Conservation (phyloP, 306 rosid genomes). For the Ochetophila trinervis region DNA sequence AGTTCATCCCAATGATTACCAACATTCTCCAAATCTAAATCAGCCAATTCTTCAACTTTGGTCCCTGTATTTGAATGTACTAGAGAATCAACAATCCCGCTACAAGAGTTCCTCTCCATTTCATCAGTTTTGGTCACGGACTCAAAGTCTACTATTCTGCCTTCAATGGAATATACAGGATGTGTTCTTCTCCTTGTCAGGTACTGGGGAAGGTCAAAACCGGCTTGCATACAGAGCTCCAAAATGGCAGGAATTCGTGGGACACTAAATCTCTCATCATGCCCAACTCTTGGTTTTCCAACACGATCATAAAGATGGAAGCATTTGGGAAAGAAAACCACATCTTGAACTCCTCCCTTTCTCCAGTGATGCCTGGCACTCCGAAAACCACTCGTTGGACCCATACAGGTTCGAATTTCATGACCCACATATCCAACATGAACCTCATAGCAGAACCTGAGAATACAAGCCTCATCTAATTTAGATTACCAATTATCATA, state of each 20-base stretch:
- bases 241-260: conserved; percentile 71
- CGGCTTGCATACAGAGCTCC: conserved; percentile 89
- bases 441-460: conserved; percentile 65
- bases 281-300: conserved; percentile 78
- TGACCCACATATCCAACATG: conserved; percentile 75
- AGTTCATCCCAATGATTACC: conserved; percentile 28
- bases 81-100: conserved; percentile 11
- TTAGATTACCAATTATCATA: background rate
- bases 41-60: conserved; percentile 24
- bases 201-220: conserved; percentile 53
- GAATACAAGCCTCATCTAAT: background rate
- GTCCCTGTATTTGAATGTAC: conserved; percentile 21
- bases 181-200: conserved; percentile 77
- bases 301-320: conserved; percentile 83
- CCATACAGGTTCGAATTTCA: conserved; percentile 72
- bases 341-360: conserved; percentile 61
- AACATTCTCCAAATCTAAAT: conserved; percentile 24
- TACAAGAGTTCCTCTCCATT: conserved; percentile 11
- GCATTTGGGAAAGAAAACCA: conserved; percentile 60
- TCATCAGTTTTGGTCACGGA: conserved; percentile 30
- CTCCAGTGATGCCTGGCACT: conserved; percentile 68
- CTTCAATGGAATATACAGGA: conserved; percentile 76
- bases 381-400: conserved; percentile 57
- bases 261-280: conserved; percentile 50
- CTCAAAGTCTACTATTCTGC: conserved; percentile 89